phyloP scores from a whole-genome alignment of 139 green algal genomes.

The Astrephomene gubernaculifera region DNA sequence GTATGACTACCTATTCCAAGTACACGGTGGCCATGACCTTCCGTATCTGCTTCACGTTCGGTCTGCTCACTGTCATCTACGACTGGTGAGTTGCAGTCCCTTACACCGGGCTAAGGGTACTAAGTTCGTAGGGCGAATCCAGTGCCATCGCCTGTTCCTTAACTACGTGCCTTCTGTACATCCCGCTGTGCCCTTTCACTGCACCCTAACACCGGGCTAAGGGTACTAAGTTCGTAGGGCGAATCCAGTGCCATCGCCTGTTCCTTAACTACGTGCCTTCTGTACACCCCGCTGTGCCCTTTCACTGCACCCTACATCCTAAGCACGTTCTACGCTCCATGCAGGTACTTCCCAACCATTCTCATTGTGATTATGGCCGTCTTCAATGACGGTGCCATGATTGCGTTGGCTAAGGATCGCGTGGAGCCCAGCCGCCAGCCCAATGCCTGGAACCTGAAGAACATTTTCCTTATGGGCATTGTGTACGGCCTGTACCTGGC shows the following conservation, averaged over 20 bases:
- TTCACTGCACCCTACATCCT: no score
- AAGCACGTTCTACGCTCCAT: no score
- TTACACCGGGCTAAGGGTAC: no score
- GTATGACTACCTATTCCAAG: slow-evolving; percentile 90
- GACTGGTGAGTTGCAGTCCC: slow-evolving; percentile 77
- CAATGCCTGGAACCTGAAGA: slow-evolving; percentile 81
- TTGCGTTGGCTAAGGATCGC: slow-evolving; percentile 85
- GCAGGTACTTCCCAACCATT: slow-evolving; percentile 86
- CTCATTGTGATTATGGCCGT: slow-evolving; percentile 90
- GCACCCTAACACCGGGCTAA: no score
- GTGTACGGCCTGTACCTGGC: slow-evolving; percentile 88
- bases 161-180: no score
- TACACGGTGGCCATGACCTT: slow-evolving; percentile 93
- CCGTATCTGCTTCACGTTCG: slow-evolving; percentile 91
- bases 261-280: no score
- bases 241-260: no score
- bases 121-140: no score
- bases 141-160: no score
- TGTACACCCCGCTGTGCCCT: no score
- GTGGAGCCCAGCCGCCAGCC: slow-evolving; percentile 71
- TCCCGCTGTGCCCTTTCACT: no score
- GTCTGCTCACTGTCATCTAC: slow-evolving; percentile 85
- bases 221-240: no score
- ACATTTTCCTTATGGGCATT: slow-evolving; percentile 85
- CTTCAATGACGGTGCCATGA: slow-evolving; percentile 93